Evolutionary conservation across 345 rosid genomes (phyloP).

Genomic region (Garcia nutans): DNA sequence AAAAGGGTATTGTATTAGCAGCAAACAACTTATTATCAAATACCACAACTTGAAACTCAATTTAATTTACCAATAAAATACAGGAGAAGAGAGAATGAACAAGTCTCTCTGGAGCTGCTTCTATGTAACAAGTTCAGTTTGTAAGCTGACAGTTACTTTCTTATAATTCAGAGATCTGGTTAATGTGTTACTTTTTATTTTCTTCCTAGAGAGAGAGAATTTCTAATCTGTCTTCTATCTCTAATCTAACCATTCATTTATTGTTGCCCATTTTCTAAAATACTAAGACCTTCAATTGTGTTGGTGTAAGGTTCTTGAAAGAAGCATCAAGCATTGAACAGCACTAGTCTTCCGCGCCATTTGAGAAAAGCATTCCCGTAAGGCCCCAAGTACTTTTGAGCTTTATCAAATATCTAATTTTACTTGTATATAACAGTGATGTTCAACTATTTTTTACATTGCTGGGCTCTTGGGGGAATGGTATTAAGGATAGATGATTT

Average conservation of each 20-base stretch:
- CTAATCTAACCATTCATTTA: neutral
- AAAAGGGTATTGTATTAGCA: too few species aligned
- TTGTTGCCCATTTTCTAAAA: neutral
- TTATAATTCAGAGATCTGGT: too few species aligned
- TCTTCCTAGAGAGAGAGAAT: neutral
- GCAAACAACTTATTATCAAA: too few species aligned
- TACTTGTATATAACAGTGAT: neutral
- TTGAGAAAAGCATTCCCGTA: slow-evolving; percentile 88
- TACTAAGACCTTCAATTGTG: slow-evolving; percentile 8
- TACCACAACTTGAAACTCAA: too few species aligned
- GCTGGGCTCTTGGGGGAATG: neutral
- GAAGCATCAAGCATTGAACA: slow-evolving; percentile 93
- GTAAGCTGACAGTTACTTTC: too few species aligned
- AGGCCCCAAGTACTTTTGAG: slow-evolving; percentile 31
- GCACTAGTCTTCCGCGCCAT: slow-evolving; percentile 69
- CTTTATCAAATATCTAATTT: neutral
- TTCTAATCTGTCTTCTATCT: neutral
- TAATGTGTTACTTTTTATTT: neutral
- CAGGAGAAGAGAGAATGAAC: too few species aligned
- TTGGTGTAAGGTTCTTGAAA: slow-evolving; percentile 61
- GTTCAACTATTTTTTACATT: neutral
- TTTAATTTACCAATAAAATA: too few species aligned
- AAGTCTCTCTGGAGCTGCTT: too few species aligned
- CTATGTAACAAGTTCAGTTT: too few species aligned
- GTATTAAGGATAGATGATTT: neutral